Evolutionary conservation across 768 basidiomycete genomes (phyloP).

Genomic region (Favolaschia claudopus): DNA sequence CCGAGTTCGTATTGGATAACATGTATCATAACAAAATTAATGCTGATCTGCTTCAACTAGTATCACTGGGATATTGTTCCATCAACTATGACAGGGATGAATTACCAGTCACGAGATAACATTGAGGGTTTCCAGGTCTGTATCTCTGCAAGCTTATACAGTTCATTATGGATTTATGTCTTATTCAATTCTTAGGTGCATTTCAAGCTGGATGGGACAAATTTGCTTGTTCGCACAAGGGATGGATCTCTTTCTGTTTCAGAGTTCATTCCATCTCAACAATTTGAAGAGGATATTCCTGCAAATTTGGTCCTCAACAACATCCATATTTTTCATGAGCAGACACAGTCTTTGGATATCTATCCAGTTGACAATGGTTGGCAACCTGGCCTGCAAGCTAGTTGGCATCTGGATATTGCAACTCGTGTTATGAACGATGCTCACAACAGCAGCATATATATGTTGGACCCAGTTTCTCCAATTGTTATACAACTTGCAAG

Average conservation of each 20-base stretch:
- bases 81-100: conserved; percentile 15
- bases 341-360: not conserved
- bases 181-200: too few species aligned
- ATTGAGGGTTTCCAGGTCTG: conserved; percentile 9
- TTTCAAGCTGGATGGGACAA: not conserved
- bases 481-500: not conserved
- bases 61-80: not conserved
- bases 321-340: conserved; percentile 12
- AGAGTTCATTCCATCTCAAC: conserved; percentile 2
- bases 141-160: not conserved
- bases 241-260: not conserved
- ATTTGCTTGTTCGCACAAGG: conserved; percentile 8
- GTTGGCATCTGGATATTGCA: not conserved
- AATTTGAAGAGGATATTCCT: conserved; percentile 10
- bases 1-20: not conserved
- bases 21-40: too few species aligned
- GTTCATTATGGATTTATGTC: not conserved
- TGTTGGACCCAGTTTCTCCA: not conserved
- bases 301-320: not conserved
- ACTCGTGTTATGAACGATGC: not conserved
- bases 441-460: not conserved
- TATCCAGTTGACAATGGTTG: not conserved
- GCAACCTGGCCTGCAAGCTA: not conserved
- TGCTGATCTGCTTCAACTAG: not conserved
- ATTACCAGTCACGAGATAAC: conserved; percentile 4